Percentiles rank a stretch among this genome's conserved stretches.
Evolutionary conservation across 2,329 filamentous ascomycete species (phyloP).

Genomic region (Eutypa lata): DNA sequence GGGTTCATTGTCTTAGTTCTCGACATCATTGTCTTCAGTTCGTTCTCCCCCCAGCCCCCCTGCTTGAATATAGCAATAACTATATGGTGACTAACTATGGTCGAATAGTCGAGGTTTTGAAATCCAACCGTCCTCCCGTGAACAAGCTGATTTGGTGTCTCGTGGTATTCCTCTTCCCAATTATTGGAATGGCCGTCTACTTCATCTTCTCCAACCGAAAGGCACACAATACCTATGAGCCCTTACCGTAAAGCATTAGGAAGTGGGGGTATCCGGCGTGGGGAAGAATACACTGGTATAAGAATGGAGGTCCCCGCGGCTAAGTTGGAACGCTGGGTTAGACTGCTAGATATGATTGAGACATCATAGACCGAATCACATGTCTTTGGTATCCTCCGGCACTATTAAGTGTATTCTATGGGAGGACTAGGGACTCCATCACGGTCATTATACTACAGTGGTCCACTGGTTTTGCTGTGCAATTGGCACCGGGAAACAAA

Average conservation of each 20-base stretch:
- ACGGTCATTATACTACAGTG: too few relatives aligned
- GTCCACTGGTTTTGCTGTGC: too few relatives aligned
- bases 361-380: too few relatives aligned
- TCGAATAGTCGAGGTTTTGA: slow-evolving; percentile 57
- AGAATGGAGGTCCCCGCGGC: too few relatives aligned
- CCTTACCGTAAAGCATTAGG: slow-evolving; percentile 35
- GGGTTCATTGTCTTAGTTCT: slow-evolving; percentile 60
- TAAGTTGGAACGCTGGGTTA: too few relatives aligned
- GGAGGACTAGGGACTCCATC: too few relatives aligned
- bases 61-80: background rate
- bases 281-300: too few relatives aligned
- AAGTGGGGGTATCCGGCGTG: too few relatives aligned
- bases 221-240: slow-evolving; percentile 55
- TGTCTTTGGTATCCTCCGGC: too few relatives aligned
- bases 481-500: too few relatives aligned
- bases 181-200: slow-evolving; percentile 60
- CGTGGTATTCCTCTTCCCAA: slow-evolving; percentile 62
- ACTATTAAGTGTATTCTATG: too few relatives aligned
- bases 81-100: background rate
- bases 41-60: slow-evolving; percentile 23
- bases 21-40: slow-evolving; percentile 62
- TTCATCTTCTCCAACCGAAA: slow-evolving; percentile 62
- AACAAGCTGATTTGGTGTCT: slow-evolving; percentile 62
- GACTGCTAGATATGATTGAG: too few relatives aligned
- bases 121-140: slow-evolving; percentile 56